Evolutionary conservation across 768 basidiomycete genomes (phyloP).

Genomic region (Exidia glandulosa): DNA sequence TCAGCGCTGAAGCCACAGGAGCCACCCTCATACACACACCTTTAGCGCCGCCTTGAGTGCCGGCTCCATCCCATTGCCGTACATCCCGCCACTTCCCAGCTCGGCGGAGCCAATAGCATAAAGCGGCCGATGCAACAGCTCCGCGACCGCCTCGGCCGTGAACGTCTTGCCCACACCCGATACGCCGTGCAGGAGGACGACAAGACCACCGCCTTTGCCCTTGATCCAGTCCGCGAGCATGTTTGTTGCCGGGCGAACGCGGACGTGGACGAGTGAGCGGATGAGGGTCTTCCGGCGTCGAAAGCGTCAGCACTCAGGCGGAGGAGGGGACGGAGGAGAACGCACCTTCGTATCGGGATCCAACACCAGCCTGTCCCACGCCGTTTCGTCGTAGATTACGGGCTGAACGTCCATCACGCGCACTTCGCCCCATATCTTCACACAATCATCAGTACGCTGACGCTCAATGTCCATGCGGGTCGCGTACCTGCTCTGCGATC

Average conservation of each 20-base stretch:
- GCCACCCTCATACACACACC: slow-evolving; percentile 3
- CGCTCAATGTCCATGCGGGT: too few species aligned
- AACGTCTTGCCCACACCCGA: slow-evolving; percentile 24
- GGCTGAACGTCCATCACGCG: not conserved
- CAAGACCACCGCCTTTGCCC: slow-evolving; percentile 25
- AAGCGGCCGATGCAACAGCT: slow-evolving; percentile 40
- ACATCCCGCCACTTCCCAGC: too few species aligned
- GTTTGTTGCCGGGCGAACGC: not conserved
- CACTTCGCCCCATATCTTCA: not conserved
- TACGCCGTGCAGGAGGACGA: slow-evolving; percentile 23
- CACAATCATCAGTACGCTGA: too few species aligned
- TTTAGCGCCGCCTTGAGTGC: slow-evolving; percentile 21
- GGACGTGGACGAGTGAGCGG: not conserved
- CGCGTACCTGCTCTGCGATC: too few species aligned
- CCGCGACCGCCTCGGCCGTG: slow-evolving; percentile 33
- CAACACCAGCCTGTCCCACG: not conserved
- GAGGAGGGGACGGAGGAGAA: not conserved
- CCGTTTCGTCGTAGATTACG: not conserved
- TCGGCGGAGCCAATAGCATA: slow-evolving; percentile 47
- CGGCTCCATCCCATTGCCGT: slow-evolving; percentile 32
- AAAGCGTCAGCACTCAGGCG: not conserved
- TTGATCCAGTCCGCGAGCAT: slow-evolving; percentile 23
- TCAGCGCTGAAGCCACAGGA: not conserved
- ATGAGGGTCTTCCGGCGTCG: not conserved
- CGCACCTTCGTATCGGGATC: not conserved